These are phyloP conservation scores for Phytopythium delawarense DNA, from an alignment of 352 stramenopile genomes.

Conservation along the genomic window DNA sequence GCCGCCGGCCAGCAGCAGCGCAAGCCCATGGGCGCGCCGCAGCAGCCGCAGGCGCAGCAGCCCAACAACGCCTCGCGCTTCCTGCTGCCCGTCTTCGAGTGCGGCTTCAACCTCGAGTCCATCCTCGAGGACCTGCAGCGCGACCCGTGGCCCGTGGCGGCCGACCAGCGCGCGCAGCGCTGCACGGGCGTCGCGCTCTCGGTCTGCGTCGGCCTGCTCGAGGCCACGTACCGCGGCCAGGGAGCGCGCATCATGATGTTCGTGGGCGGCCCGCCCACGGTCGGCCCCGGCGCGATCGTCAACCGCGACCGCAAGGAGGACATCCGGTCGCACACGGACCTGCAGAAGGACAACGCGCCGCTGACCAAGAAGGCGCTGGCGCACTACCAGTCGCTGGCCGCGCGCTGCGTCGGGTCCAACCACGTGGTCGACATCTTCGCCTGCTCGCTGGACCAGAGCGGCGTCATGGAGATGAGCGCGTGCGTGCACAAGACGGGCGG, in stretches of 20 bases:
- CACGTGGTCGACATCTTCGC: constrained; percentile 99
- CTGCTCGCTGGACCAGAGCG: constrained; percentile 96
- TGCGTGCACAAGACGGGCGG: constrained; percentile 98
- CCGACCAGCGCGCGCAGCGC: constrained; percentile 93
- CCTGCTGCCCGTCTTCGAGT: constrained; percentile 96
- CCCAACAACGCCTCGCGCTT: constrained; percentile 91
- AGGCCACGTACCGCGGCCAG: constrained; percentile 93
- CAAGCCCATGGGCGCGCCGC: constrained; percentile 37
- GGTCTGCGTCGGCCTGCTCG: constrained; percentile 95
- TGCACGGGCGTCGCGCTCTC: constrained; percentile 96
- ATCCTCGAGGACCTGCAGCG: constrained; percentile 98
- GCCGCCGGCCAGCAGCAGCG: constrained; percentile 32
- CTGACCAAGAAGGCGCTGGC: constrained; percentile 93
- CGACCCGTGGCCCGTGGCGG: constrained; percentile 97
- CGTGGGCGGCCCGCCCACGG: constrained; percentile 95
- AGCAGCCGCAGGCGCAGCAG: constrained; percentile 71
- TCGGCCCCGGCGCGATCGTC: constrained; percentile 95
- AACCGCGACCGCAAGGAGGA: constrained; percentile 94
- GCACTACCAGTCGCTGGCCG: constrained; percentile 95
- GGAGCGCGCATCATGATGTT: constrained; percentile 99
- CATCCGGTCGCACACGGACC: constrained; percentile 96
- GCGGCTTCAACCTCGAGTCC: constrained; percentile 95
- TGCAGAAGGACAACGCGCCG: constrained; percentile 93
- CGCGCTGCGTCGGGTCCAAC: constrained; percentile 88
- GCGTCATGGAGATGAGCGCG: constrained; percentile 98